Percentiles rank a stretch among this genome's conserved stretches.
These are phyloP conservation scores for Spathaspora girioi DNA, from an alignment of 805 yeast species.

Conservation along the genomic window DNA sequence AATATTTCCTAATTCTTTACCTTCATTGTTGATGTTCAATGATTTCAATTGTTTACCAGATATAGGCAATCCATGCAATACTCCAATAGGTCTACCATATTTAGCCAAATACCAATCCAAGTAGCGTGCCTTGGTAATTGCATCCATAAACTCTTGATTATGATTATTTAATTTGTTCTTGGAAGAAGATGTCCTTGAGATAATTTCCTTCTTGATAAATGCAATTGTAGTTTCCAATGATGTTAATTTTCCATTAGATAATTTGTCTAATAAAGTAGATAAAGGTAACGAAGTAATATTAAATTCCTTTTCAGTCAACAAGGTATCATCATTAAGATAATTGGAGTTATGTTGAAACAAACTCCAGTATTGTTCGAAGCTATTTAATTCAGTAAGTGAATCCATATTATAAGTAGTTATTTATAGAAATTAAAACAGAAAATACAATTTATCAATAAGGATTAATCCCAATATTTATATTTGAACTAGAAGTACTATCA, in stretches of 20 bases:
- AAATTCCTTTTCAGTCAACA: conserved; percentile 31
- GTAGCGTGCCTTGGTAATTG: conserved; percentile 49
- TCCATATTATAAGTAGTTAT: background rate
- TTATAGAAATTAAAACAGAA: background rate
- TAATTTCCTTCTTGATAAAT: conserved; percentile 40
- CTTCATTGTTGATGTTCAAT: conserved; percentile 45
- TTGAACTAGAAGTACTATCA: background rate
- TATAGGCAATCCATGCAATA: conserved; percentile 64
- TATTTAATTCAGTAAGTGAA: background rate
- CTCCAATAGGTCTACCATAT: conserved; percentile 51
- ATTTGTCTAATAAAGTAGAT: conserved; percentile 19
- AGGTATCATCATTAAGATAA: conserved; percentile 29
- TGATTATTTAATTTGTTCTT: background rate
- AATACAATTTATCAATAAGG: background rate
- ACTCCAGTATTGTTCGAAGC: conserved; percentile 1
- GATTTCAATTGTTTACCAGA: conserved; percentile 21
- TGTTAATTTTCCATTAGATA: conserved; percentile 29
- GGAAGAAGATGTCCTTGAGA: background rate
- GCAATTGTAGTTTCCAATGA: conserved; percentile 38
- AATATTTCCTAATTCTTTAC: conserved; percentile 32
- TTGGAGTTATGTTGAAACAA: conserved; percentile 7
- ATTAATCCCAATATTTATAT: background rate
- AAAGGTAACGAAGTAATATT: conserved; percentile 35
- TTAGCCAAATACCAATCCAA: conserved; percentile 48
- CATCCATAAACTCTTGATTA: conserved; percentile 30